phyloP scores from a whole-genome alignment of 1,139 yeast genomes.

The Yamadazyma sp. region DNA sequence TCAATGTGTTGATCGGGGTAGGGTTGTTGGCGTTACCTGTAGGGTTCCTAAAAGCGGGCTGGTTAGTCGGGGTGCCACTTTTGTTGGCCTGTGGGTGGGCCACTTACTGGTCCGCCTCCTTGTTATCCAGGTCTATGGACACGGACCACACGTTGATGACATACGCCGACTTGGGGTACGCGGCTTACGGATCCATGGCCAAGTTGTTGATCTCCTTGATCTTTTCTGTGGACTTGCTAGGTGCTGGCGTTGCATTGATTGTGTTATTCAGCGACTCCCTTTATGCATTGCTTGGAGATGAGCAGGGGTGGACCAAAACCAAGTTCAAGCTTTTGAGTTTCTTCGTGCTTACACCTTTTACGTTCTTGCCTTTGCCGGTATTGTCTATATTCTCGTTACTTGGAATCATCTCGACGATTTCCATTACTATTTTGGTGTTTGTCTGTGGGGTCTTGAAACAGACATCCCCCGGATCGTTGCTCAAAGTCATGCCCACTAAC shows the following conservation, averaged over 20 bases:
- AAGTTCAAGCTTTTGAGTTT: constrained; percentile 39
- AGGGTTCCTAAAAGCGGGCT: constrained; percentile 48
- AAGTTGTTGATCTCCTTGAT: constrained; percentile 41
- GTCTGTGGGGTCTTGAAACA: constrained; percentile 41
- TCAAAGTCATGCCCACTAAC: constrained; percentile 45
- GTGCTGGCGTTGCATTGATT: constrained; percentile 57
- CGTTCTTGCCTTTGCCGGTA: constrained; percentile 45
- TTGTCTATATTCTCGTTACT: constrained; percentile 45
- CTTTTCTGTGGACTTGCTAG: constrained; percentile 50
- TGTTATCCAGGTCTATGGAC: constrained; percentile 53
- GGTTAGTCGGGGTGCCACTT: constrained; percentile 43
- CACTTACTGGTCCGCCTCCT: constrained; percentile 47
- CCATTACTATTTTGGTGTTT: constrained; percentile 41
- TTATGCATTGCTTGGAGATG: constrained; percentile 42
- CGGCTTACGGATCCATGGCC: constrained; percentile 58
- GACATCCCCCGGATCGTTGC: constrained; percentile 43
- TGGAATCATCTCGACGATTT: constrained; percentile 46
- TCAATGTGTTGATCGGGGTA: constrained; percentile 49
- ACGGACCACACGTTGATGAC: constrained; percentile 78
- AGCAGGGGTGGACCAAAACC: constrained; percentile 37
- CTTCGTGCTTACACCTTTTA: constrained; percentile 46
- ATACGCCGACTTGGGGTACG: constrained; percentile 84
- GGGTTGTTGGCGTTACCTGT: constrained; percentile 52
- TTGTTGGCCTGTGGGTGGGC: constrained; percentile 39
- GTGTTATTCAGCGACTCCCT: constrained; percentile 58